Conservation (phyloP, 768 basidiomycete species). For the Artomyces pyxidatus region DNA sequence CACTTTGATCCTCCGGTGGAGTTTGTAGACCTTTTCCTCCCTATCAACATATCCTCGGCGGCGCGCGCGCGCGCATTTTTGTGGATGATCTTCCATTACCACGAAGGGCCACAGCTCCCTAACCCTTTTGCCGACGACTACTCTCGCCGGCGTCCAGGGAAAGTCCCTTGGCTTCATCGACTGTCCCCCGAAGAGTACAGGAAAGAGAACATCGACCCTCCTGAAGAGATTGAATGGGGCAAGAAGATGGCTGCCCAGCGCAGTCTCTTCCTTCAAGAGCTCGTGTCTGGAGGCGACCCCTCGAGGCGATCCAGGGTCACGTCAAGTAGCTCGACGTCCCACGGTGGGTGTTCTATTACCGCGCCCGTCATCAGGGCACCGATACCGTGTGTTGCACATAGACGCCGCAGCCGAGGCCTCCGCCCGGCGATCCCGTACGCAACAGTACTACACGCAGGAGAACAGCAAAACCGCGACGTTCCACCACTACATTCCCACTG, state of each 20-base stretch:
- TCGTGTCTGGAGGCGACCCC: constrained; percentile 40
- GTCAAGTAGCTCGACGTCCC: constrained; percentile 11
- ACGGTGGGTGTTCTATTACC: constrained; percentile 7
- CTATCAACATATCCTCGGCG: constrained; percentile 59
- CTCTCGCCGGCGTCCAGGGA: constrained; percentile 46
- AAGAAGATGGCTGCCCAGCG: constrained; percentile 63
- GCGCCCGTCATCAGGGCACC: not conserved
- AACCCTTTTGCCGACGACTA: constrained; percentile 75
- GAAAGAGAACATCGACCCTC: constrained; percentile 70
- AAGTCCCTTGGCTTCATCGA: constrained; percentile 52
- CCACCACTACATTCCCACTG: constrained; percentile 16
- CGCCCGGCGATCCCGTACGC: constrained; percentile 11
- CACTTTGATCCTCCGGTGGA: constrained; percentile 73
- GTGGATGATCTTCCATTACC: constrained; percentile 77
- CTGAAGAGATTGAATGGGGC: constrained; percentile 75
- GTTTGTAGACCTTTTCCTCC: constrained; percentile 81
- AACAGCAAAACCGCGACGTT: constrained; percentile 15
- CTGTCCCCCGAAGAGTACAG: constrained; percentile 47
- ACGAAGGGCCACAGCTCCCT: constrained; percentile 53
- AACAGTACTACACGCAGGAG: constrained; percentile 12
- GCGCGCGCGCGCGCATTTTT: constrained; percentile 76
- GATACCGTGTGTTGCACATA: constrained; percentile 4
- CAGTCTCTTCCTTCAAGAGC: constrained; percentile 60
- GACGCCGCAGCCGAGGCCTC: not conserved
- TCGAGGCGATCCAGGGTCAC: constrained; percentile 27